A percentile compares a stretch with the other conserved stretches of the same genome.
Conservation (phyloP, 495 filamentous ascomycete genomes). For the Xylaria cubensis region DNA sequence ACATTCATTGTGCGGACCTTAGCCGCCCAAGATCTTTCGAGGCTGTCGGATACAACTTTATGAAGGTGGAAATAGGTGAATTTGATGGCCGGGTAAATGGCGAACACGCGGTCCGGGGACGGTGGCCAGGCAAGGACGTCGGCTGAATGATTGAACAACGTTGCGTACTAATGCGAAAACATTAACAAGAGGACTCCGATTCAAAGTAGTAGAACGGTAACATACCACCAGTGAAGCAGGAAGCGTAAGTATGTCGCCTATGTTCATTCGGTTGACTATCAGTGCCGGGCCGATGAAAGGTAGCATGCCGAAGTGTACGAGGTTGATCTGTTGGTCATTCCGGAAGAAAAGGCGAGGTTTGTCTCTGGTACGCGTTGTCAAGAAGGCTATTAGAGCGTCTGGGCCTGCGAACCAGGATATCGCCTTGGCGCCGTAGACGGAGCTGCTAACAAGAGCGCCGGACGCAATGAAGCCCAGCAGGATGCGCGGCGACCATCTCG, state of each 20-base stretch:
- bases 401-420: conserved; percentile 47
- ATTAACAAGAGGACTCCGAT: conserved; percentile 15
- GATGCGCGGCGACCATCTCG: conserved; percentile 63
- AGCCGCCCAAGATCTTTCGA: conserved; percentile 65
- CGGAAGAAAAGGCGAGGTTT: neutral
- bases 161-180: conserved; percentile 33
- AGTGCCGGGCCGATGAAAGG: conserved; percentile 49
- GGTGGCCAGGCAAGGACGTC: conserved; percentile 68
- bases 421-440: conserved; percentile 47
- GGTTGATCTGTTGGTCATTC: conserved; percentile 22
- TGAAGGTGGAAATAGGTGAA: conserved; percentile 71
- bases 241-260: conserved; percentile 41
- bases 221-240: conserved; percentile 47
- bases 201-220: neutral
- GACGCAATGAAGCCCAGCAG: conserved; percentile 61
- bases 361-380: conserved; percentile 27
- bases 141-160: conserved; percentile 35
- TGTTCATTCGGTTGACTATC: conserved; percentile 42
- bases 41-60: conserved; percentile 63
- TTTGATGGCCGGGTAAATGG: conserved; percentile 71
- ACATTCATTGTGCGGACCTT: conserved; percentile 47
- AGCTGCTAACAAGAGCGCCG: conserved; percentile 55
- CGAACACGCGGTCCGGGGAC: conserved; percentile 72
- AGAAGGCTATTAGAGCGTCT: conserved; percentile 36
- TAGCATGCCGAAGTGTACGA: conserved; percentile 37